Base-by-base conservation (phyloP, 371 early-diverging fungal species). In the Rhizopus microsporus region DNA sequence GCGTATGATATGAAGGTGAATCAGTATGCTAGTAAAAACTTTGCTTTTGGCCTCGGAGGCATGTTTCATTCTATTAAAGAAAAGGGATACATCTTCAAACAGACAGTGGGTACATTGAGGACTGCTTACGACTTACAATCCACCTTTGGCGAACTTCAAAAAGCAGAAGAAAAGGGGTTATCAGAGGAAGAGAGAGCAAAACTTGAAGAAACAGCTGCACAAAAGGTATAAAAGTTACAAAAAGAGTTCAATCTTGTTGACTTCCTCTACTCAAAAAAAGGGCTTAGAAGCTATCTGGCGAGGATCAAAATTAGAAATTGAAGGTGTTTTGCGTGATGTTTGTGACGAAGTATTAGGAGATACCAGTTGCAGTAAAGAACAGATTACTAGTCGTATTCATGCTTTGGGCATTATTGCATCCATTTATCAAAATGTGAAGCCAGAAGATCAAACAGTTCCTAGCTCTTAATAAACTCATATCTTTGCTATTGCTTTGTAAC, bases 251-350 rank as follows among this genome's bases (percentile, higher is more conserved):
- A 32, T 45, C 12, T 10, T 37, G 43, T 51, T 33, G 10, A 39
- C 15, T 33, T 16, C 13, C 37, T 40, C 29, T 48, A 9, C 10
- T 16, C 45, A 37, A 5, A 34, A 51, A 35, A 45, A 90, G 78
- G 93, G 95, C n/a, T 64, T 97, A 57, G 86, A 94, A 63, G 93
- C 95, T 1, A 85, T 98, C 54, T 97, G 97, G 97, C 81, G 91
- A 71, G 96, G 94, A 15, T 90, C 90, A 39, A 94, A 94, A 67
- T 74, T 98, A 45, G 98, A 98, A 73, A 93, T 98, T 16, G 93
- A 96, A 69, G 81, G 86, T 62, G 94, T 96, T 5, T 71, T 97
- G 46, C 83, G 96, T 39, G 93, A 95, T 62, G 92, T 91, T 1
- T 98, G 97, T 78, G 95, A 94, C 69, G 65, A 70, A 32, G 90